Evolutionary conservation across 2,329 filamentous ascomycete genomes (phyloP), one percentile per base, ranked within the genome.

Genomic region (Aureobasidium sp.): DNA sequence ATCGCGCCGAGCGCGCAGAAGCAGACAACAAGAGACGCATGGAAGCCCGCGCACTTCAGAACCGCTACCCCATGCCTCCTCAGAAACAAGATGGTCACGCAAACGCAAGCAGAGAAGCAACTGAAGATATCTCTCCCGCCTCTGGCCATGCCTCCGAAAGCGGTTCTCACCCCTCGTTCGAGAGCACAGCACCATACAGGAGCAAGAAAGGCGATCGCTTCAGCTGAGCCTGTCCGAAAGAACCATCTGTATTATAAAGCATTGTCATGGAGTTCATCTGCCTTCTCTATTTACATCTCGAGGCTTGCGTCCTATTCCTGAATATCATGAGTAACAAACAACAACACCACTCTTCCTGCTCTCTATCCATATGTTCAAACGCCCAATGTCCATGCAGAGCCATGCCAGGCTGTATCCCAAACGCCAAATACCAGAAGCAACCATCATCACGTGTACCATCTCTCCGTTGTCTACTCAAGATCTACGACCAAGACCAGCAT

Each of bases 151-250:
- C 88, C 90, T 1, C 81, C 86, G 66, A 89, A 84, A 45, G 88
- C 89, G 71, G 76, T 79, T 45, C 89, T 92, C 36, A 49, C 74
- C 94, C 91, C 80, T 89, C 90, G 73, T 97, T 95, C 74, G 92
- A 97, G 77, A 87, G 89, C 36, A 80, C 79, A 59, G 81, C 84
- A 67, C 88, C 91, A 60, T 97, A 87, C 75, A 79, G 83, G 68
- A 88, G 87, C 75, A 84, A 81, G 64, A 95, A 91, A 73, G 94
- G 94, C 3, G 92, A 97, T 77, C 83, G 94, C 37, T 95, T 99
- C 70, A 75, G 73, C 13, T 39, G 21, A 37, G 2, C 21, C 39
- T 42, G n/a, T 5, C 37, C 15, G 15, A 41, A 54, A 52, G 21
- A 36, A 1, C 39, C 29, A 34, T 25, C 48, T 29, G 21, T 15